Evolutionary conservation across 495 filamentous ascomycete genomes (phyloP).

Genomic region (Chaetomidium leptoderma): DNA sequence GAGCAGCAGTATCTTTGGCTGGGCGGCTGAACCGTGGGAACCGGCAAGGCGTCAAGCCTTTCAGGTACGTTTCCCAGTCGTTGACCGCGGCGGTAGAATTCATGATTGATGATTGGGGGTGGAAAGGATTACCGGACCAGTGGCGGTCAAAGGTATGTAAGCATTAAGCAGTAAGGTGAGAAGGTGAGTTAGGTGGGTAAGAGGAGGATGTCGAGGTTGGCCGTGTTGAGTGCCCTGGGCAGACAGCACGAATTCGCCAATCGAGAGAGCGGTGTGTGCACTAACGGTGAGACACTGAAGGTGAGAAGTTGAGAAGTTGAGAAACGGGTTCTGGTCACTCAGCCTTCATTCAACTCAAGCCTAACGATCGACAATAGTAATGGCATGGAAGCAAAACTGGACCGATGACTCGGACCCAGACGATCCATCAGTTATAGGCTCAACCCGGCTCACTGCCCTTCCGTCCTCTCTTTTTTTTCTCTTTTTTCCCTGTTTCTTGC

Average conservation of each 20-base stretch:
- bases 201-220: neutral
- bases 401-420: constrained; percentile 2
- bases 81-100: constrained; percentile 2
- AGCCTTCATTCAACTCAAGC: too few relatives aligned
- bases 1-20: neutral
- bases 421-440: neutral
- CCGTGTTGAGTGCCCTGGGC: neutral
- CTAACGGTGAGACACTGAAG: too few relatives aligned
- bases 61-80: constrained; percentile 13
- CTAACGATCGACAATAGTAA: neutral
- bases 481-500: neutral
- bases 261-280: neutral
- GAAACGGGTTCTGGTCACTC: too few relatives aligned
- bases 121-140: too few relatives aligned
- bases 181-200: too few relatives aligned
- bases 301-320: neutral
- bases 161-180: too few relatives aligned
- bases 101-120: neutral
- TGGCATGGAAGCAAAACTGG: neutral
- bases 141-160: too few relatives aligned
- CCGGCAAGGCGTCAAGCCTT: constrained; percentile 13
- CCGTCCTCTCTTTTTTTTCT: neutral
- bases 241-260: neutral
- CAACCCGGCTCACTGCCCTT: neutral
- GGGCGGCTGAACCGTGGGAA: constrained; percentile 22